Evolutionary conservation across 768 basidiomycete genomes (phyloP).

Genomic region (Suillus occidentalis): DNA sequence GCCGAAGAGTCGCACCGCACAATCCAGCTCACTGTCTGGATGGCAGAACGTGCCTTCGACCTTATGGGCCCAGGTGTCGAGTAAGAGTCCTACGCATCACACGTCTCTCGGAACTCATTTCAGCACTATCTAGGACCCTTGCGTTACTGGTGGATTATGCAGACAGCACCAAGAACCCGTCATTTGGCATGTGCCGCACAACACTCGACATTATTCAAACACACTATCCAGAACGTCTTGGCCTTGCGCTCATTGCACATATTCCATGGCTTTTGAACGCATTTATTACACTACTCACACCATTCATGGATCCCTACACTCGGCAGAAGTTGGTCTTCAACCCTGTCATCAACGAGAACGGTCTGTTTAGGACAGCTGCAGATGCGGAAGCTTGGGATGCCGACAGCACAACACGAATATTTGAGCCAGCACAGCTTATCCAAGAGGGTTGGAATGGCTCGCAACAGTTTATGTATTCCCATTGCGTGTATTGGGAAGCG

Average conservation of each 20-base stretch:
- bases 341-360: slow-evolving; percentile 36
- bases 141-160: slow-evolving; percentile 76
- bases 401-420: slow-evolving; percentile 35
- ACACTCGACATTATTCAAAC: slow-evolving; percentile 68
- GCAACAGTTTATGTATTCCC: slow-evolving; percentile 67
- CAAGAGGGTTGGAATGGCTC: slow-evolving; percentile 69
- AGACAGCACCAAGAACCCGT: slow-evolving; percentile 62
- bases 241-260: slow-evolving; percentile 69
- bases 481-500: slow-evolving; percentile 73
- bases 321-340: slow-evolving; percentile 76
- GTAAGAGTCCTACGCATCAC: slow-evolving; percentile 39
- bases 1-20: slow-evolving; percentile 68
- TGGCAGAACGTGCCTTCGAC: slow-evolving; percentile 76
- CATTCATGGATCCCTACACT: slow-evolving; percentile 84
- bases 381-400: slow-evolving; percentile 14
- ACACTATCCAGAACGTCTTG: slow-evolving; percentile 88
- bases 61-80: slow-evolving; percentile 82
- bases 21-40: slow-evolving; percentile 75
- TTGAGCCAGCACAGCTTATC: slow-evolving; percentile 71
- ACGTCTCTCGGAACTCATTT: background rate
- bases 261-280: slow-evolving; percentile 76
- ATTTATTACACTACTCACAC: slow-evolving; percentile 76
- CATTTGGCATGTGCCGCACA: slow-evolving; percentile 36
- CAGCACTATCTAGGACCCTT: slow-evolving; percentile 48
- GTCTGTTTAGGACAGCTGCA: slow-evolving; percentile 27